phyloP scores from a whole-genome alignment of 2,329 filamentous ascomycete species.

The Penicillium palitans region DNA sequence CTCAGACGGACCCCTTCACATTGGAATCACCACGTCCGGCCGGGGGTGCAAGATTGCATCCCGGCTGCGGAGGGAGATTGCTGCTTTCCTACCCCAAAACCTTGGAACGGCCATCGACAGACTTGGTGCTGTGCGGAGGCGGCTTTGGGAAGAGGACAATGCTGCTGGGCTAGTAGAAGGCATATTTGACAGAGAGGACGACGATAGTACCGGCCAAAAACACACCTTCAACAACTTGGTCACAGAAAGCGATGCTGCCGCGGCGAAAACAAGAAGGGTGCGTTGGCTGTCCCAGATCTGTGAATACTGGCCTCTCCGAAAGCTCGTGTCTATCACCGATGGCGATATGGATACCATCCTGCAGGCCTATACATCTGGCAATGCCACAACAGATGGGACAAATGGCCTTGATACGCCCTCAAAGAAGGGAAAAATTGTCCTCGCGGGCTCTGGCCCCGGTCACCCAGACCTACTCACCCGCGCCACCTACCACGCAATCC shows the following conservation, averaged over 20 bases:
- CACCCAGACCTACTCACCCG: conserved; percentile 88
- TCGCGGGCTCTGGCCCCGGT: conserved; percentile 89
- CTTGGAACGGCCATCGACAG: conserved; percentile 76
- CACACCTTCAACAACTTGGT: conserved; percentile 84
- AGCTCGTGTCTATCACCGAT: conserved; percentile 76
- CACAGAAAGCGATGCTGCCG: conserved; percentile 68
- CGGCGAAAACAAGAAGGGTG: conserved; percentile 76
- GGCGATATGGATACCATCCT: conserved; percentile 75
- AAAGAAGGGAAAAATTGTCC: conserved; percentile 69
- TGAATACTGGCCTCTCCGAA: conserved; percentile 93
- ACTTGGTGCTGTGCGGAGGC: conserved; percentile 70
- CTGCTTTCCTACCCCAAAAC: conserved; percentile 70
- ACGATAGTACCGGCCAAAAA: conserved; percentile 59
- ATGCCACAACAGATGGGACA: conserved; percentile 19
- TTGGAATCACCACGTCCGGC: conserved; percentile 94
- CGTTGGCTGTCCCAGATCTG: conserved; percentile 95
- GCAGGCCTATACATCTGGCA: conserved; percentile 60
- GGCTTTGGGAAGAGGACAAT: conserved; percentile 74
- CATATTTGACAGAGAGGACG: conserved; percentile 49
- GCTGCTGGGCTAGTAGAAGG: conserved; percentile 47
- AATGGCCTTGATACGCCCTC: conserved; percentile 15
- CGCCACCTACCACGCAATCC: conserved; percentile 50
- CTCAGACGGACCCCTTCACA: conserved; percentile 85
- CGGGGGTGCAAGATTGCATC: conserved; percentile 92
- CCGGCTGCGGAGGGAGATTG: conserved; percentile 83